These are phyloP conservation scores for Fusarium sacchari DNA, from an alignment of 2,329 filamentous ascomycete species.

Conservation along the genomic window DNA sequence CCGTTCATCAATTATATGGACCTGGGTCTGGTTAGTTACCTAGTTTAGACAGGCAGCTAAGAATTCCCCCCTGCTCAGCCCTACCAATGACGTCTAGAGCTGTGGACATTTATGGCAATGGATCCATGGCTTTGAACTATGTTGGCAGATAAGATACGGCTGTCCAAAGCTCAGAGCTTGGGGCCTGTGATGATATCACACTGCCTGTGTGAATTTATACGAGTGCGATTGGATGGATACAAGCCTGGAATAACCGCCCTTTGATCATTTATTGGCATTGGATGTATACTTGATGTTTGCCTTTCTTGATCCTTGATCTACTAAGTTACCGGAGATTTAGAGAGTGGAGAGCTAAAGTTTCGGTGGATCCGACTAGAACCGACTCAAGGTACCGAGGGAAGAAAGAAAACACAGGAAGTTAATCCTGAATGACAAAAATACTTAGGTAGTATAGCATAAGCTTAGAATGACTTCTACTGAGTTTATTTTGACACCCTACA, in stretches of 20 bases:
- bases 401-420: too few species aligned
- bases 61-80: conserved; percentile 16
- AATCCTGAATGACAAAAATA: too few species aligned
- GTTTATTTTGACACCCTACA: too few species aligned
- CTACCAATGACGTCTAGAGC: conserved; percentile 11
- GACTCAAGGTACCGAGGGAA: too few species aligned
- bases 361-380: background rate
- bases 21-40: background rate
- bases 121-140: background rate
- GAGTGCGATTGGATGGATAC: background rate
- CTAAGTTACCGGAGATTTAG: background rate
- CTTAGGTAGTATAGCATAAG: too few species aligned
- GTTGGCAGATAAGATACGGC: background rate
- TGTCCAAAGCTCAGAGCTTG: background rate
- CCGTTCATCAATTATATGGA: background rate
- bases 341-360: background rate
- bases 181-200: background rate
- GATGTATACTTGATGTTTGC: background rate
- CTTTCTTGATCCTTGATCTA: background rate
- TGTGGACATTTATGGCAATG: background rate
- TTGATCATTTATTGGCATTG: background rate
- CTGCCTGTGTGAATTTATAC: background rate
- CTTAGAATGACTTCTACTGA: too few species aligned
- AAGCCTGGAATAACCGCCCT: background rate
- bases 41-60: background rate